Evolutionary conservation across 2,329 filamentous ascomycete genomes (phyloP), one percentile per base, ranked within the genome.

Genomic region (Phaeophleospora eucalypticola): DNA sequence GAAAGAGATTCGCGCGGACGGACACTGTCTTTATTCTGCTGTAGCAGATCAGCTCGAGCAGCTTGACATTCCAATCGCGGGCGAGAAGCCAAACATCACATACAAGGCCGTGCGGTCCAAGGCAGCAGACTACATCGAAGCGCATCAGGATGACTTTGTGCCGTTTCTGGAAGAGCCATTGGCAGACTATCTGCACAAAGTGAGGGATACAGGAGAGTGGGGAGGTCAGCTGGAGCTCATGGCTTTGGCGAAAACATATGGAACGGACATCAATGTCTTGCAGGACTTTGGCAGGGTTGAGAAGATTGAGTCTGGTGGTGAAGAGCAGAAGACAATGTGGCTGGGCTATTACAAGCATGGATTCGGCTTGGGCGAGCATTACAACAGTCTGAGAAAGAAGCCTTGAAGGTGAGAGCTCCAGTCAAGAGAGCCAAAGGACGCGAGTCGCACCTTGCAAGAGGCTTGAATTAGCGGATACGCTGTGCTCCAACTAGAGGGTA

Each of bases 311-410:
- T 77, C 81, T 15, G 62, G 58, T 14, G 64, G 68, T 20, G 70
- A 68, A 3, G 62, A 64, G n/a, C 62, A 72, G 42, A 73, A 70
- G 17, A 65, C 68, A 73, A 71, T 95, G 41, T 97, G 93, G 91
- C 68, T 98, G 68, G 91, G 89, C 29, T 98, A 97, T 68, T 97
- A 97, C 69, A 79, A 87, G 60, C 89, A 96, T 71, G 88, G 87
- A 40, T 97, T 94, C 67, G 91, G 91, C 1, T 73, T 98, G 41
- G 93, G 93, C 10, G 93, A 97, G 72, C 93, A 98, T 71, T 98
- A 98, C 70, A 98, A 98, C 66, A 95, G 90, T 43, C 69, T 98
- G 65, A 63, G 72, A 36, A 73, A 59, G 45, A 47, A 43, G 35
- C 19, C 45, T 41, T 46, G 48, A 46, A 33, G n/a, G n/a, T n/a